Percentiles rank a stretch among this genome's conserved stretches.
These are phyloP conservation scores for Wickerhamiella shivajii DNA, from an alignment of 805 yeast species.

Conservation along the genomic window DNA sequence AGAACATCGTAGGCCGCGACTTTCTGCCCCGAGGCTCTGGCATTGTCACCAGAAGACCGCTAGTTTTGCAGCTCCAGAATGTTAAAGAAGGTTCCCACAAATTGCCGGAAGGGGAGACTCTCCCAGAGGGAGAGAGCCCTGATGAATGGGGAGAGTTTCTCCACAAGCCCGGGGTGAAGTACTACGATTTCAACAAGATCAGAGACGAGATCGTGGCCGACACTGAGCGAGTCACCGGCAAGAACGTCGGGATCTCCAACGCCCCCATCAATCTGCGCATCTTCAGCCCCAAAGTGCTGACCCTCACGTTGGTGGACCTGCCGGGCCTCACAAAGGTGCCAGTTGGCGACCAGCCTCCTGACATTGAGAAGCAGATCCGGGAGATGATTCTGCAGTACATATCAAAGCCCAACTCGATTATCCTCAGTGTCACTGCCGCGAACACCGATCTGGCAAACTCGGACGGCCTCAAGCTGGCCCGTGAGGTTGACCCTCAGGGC, in stretches of 20 bases:
- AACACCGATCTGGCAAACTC: conserved; percentile 95
- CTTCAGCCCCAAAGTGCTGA: conserved; percentile 84
- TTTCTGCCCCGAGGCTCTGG: conserved; percentile 88
- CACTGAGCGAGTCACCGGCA: conserved; percentile 67
- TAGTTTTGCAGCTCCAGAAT: conserved; percentile 67
- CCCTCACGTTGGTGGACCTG: conserved; percentile 86
- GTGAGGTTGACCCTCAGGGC: conserved; percentile 97
- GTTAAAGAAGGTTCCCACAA: conserved; percentile 18
- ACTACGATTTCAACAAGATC: conserved; percentile 77
- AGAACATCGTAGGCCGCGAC: conserved; percentile 83
- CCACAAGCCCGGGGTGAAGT: conserved; percentile 78
- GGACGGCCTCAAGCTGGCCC: conserved; percentile 88
- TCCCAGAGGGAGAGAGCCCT: no score
- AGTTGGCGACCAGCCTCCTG: conserved; percentile 97
- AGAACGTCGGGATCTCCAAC: conserved; percentile 71
- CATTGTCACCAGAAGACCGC: conserved; percentile 79
- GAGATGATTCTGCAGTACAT: conserved; percentile 88
- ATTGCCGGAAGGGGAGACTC: conserved; percentile 16
- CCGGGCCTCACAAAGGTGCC: conserved; percentile 98
- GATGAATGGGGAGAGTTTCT: conserved; percentile 96
- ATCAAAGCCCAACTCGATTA: conserved; percentile 88
- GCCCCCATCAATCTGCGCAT: conserved; percentile 87
- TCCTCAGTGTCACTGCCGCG: conserved; percentile 88
- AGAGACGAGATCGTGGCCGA: conserved; percentile 83
- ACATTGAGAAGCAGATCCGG: conserved; percentile 85